Evolutionary conservation across 176 grass and related monocot species (phyloP).

Genomic region (Bothriochloa decipiens): DNA sequence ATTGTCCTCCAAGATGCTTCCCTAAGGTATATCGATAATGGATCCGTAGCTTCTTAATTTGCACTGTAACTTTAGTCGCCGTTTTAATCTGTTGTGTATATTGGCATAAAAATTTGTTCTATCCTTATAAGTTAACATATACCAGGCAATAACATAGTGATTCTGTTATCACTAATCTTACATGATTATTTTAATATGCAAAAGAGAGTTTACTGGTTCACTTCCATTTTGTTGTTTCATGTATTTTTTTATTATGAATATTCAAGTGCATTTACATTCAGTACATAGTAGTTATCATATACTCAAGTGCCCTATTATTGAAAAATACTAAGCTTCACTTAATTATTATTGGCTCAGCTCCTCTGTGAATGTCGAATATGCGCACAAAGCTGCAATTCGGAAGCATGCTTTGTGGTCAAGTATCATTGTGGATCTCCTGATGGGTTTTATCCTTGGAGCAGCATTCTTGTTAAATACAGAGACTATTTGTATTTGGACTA

Average conservation of each 20-base stretch:
- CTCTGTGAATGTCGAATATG: constrained; percentile 61
- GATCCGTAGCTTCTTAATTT: not conserved
- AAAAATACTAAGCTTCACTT: constrained; percentile 18
- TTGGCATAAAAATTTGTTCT: constrained; percentile 21
- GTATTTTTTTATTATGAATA: constrained; percentile 20
- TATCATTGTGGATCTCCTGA: constrained; percentile 67
- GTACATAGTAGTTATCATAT: constrained; percentile 17
- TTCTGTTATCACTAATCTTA: not conserved
- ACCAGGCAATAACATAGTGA: not conserved
- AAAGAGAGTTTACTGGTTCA: constrained; percentile 22
- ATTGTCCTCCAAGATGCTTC: constrained; percentile 69
- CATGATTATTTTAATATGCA: not conserved
- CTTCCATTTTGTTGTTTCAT: constrained; percentile 27
- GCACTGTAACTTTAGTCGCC: not conserved
- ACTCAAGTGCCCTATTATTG: too few species aligned
- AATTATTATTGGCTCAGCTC: constrained; percentile 47
- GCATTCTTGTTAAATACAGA: constrained; percentile 57
- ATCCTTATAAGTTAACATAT: constrained; percentile 7
- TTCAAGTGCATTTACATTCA: constrained; percentile 35
- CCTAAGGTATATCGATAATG: constrained; percentile 60
- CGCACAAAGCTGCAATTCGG: constrained; percentile 67
- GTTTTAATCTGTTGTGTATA: constrained; percentile 7
- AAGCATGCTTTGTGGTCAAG: constrained; percentile 79
- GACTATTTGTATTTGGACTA: constrained; percentile 62
- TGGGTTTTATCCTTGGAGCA: constrained; percentile 72